phyloP scores from a whole-genome alignment of 495 filamentous ascomycete genomes.

The Penicillium ochrochloron region DNA sequence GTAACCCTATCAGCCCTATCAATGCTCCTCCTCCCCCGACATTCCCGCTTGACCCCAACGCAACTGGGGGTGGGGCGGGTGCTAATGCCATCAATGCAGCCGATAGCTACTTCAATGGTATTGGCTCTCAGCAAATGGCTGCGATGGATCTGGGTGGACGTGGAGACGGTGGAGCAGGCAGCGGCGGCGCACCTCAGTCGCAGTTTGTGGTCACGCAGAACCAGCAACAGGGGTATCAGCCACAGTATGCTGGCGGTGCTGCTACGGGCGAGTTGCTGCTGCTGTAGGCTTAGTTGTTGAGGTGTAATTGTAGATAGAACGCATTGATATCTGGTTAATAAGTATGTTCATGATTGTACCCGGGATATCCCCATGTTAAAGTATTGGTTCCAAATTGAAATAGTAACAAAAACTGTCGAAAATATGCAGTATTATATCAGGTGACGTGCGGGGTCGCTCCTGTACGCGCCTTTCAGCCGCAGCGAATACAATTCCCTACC shows the following conservation, averaged over 20 bases:
- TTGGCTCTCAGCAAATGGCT: conserved; percentile 72
- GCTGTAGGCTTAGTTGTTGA: conserved; percentile 36
- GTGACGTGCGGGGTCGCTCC: not conserved
- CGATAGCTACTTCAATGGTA: conserved; percentile 81
- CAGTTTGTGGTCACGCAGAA: conserved; percentile 62
- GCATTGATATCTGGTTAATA: not conserved
- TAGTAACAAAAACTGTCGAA: too few species aligned
- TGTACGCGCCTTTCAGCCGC: not conserved
- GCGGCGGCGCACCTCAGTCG: conserved; percentile 44
- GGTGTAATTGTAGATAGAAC: conserved; percentile 32
- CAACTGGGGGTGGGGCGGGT: conserved; percentile 24
- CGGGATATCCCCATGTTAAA: too few species aligned
- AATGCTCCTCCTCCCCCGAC: conserved; percentile 27
- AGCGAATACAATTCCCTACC: not conserved
- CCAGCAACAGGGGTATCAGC: conserved; percentile 57
- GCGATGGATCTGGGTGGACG: conserved; percentile 63
- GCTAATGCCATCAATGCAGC: conserved; percentile 74
- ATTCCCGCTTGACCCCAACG: conserved; percentile 30
- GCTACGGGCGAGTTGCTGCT: conserved; percentile 56
- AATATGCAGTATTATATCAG: not conserved
- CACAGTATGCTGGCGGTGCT: conserved; percentile 52
- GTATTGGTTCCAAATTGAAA: too few species aligned
- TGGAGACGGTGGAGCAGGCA: conserved; percentile 42
- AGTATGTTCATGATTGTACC: not conserved
- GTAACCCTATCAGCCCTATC: conserved; percentile 28